A percentile compares a stretch with the other conserved stretches of the same genome.
Evolutionary conservation across 176 grass and related monocot genomes (phyloP).

Genomic region (Calamus simplicifolius): DNA sequence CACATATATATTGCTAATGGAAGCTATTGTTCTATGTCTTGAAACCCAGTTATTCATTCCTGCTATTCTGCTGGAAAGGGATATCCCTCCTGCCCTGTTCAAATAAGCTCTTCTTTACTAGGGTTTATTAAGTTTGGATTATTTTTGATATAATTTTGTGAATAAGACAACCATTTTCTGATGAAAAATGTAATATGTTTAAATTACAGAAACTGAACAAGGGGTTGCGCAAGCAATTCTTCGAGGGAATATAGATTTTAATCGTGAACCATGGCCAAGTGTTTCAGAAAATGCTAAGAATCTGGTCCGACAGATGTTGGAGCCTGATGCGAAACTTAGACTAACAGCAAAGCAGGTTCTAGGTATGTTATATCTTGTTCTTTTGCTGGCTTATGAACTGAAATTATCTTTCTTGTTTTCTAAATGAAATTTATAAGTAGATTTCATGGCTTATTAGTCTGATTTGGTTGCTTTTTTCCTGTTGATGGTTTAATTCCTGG

Average conservation of each 20-base stretch:
- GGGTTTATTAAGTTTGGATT: too few relatives aligned
- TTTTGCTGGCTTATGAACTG: not conserved
- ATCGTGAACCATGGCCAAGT: conserved; percentile 1
- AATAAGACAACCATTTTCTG: conserved; percentile 1
- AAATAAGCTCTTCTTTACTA: too few relatives aligned
- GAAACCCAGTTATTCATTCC: too few relatives aligned
- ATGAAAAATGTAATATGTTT: conserved; percentile 3
- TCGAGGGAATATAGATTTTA: not conserved
- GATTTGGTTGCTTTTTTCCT: too few relatives aligned
- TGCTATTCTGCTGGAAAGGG: too few relatives aligned
- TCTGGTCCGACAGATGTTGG: conserved; percentile 1
- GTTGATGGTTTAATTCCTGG: too few relatives aligned
- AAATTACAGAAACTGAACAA: conserved; percentile 4
- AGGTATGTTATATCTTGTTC: not conserved
- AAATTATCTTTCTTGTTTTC: not conserved
- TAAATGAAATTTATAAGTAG: too few relatives aligned
- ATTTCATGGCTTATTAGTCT: too few relatives aligned
- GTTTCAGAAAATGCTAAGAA: conserved; percentile 8
- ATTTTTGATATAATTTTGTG: not conserved
- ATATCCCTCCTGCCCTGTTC: too few relatives aligned
- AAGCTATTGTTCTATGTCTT: too few relatives aligned
- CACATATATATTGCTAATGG: too few relatives aligned
- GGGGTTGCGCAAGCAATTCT: conserved; percentile 6
- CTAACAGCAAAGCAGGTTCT: conserved; percentile 2
- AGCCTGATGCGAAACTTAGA: not conserved